Conservation (phyloP, 2,329 filamentous ascomycete genomes). For the Pseudogymnoascus sp. region DNA sequence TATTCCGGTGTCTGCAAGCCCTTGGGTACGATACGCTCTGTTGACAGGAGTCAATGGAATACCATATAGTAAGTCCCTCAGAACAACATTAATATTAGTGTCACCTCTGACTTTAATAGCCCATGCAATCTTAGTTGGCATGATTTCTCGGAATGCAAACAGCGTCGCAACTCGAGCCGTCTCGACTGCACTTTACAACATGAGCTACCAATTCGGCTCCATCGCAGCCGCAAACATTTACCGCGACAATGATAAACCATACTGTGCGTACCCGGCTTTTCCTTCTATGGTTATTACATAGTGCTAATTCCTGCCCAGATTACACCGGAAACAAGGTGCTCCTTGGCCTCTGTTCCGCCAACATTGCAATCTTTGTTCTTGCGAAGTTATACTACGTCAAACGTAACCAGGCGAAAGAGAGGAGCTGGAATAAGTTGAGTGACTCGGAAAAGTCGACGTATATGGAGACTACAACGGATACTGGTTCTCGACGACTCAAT, state of each 20-base stretch:
- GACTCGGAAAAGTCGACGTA: conserved; percentile 39
- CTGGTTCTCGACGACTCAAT: conserved; percentile 33
- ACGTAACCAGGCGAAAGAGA: conserved; percentile 32
- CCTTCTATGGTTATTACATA: background rate
- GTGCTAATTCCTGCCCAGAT: conserved; percentile 25
- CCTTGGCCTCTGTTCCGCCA: conserved; percentile 41
- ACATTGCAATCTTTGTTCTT: conserved; percentile 38
- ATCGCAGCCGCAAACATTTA: conserved; percentile 33
- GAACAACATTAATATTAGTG: background rate
- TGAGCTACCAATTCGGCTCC: conserved; percentile 38
- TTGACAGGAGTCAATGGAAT: conserved; percentile 24
- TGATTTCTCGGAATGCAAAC: conserved; percentile 53
- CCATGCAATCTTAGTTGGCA: conserved; percentile 31
- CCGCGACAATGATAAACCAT: conserved; percentile 41
- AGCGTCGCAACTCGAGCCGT: conserved; percentile 57
- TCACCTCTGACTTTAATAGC: conserved; percentile 24
- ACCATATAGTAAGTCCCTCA: background rate
- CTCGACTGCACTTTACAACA: conserved; percentile 57
- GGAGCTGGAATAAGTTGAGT: conserved; percentile 19
- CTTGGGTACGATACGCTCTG: conserved; percentile 31
- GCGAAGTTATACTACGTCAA: conserved; percentile 41
- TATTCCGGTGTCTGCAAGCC: conserved; percentile 20
- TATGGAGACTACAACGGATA: conserved; percentile 33
- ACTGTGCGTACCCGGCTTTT: conserved; percentile 27
- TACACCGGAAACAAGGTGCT: conserved; percentile 48